Percentiles rank a stretch among this genome's conserved stretches.
Conservation (phyloP, 1,284 basidiomycete genomes). For the Puccinia polysora region DNA sequence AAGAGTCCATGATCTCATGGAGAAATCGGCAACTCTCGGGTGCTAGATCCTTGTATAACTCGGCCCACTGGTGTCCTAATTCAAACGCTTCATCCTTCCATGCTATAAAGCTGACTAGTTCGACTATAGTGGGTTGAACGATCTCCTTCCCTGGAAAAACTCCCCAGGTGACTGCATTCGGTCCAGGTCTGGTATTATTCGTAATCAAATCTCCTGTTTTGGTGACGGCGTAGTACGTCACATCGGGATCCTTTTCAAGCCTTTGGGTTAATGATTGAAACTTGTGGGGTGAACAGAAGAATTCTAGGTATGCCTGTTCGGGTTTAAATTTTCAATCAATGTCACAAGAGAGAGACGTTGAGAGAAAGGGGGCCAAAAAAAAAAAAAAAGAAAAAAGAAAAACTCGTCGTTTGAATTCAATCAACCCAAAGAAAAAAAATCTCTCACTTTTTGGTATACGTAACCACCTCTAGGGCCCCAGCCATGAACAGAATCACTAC, state of each 20-base stretch:
- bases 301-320: constrained; percentile 92
- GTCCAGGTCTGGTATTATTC: constrained; percentile 84
- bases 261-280: constrained; percentile 71
- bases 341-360: too few relatives aligned
- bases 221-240: constrained; percentile 88
- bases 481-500: constrained; percentile 60
- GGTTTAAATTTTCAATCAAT: too few relatives aligned
- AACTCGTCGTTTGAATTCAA: background rate
- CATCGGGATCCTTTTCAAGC: constrained; percentile 79
- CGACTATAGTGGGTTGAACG: constrained; percentile 95
- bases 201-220: constrained; percentile 79
- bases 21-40: constrained; percentile 36
- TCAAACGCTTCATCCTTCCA: constrained; percentile 62
- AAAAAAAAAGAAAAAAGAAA: too few relatives aligned
- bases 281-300: constrained; percentile 75
- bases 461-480: constrained; percentile 57
- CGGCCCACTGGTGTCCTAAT: constrained; percentile 50
- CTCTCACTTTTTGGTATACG: constrained; percentile 69
- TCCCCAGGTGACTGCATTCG: constrained; percentile 99
- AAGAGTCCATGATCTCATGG: constrained; percentile 23
- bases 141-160: constrained; percentile 98
- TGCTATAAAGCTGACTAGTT: constrained; percentile 91
- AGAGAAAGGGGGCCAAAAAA: too few relatives aligned
- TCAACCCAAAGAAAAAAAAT: constrained; percentile 51
- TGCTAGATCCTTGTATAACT: constrained; percentile 47